Evolutionary conservation across 371 early-diverging fungal genomes (phyloP).

Genomic region (Syncephalis fuscata): DNA sequence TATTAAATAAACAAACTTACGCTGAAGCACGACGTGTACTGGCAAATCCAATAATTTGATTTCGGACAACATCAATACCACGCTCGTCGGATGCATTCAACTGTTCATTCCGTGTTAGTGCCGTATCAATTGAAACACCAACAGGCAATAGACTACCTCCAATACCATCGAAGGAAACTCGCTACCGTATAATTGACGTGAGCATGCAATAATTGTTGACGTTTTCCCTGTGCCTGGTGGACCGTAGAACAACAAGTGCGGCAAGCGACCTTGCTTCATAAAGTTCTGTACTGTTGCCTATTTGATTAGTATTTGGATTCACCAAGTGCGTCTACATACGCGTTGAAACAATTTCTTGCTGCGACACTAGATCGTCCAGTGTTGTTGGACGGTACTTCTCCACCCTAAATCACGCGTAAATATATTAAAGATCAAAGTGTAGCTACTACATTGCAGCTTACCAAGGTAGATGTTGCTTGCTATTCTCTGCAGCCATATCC

Average conservation of each 20-base stretch:
- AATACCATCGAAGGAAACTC: slow-evolving; percentile 70
- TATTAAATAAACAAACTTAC: slow-evolving; percentile 47
- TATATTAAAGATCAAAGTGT: not conserved
- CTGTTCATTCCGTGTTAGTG: slow-evolving; percentile 16
- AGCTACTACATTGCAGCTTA: not conserved
- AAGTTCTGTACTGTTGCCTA: slow-evolving; percentile 50
- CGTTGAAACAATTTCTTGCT: slow-evolving; percentile 76
- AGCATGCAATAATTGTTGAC: slow-evolving; percentile 85
- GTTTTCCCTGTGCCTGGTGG: slow-evolving; percentile 99
- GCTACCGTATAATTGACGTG: slow-evolving; percentile 69
- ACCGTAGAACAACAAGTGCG: slow-evolving; percentile 98
- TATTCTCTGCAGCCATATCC: no score
- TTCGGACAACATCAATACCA: slow-evolving; percentile 98
- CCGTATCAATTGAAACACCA: not conserved
- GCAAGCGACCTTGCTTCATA: slow-evolving; percentile 78
- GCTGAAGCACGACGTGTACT: slow-evolving; percentile 35
- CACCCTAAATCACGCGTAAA: slow-evolving; percentile 42
- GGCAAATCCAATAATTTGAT: slow-evolving; percentile 97
- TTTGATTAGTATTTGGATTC: not conserved
- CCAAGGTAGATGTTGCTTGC: not conserved
- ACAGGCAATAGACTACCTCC: slow-evolving; percentile 31
- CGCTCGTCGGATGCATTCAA: slow-evolving; percentile 99
- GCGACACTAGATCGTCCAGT: slow-evolving; percentile 81
- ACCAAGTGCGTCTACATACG: slow-evolving; percentile 21
- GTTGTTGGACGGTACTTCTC: slow-evolving; percentile 87